Conservation (phyloP, 306 rosid genomes). For the Arachis stenosperma region DNA sequence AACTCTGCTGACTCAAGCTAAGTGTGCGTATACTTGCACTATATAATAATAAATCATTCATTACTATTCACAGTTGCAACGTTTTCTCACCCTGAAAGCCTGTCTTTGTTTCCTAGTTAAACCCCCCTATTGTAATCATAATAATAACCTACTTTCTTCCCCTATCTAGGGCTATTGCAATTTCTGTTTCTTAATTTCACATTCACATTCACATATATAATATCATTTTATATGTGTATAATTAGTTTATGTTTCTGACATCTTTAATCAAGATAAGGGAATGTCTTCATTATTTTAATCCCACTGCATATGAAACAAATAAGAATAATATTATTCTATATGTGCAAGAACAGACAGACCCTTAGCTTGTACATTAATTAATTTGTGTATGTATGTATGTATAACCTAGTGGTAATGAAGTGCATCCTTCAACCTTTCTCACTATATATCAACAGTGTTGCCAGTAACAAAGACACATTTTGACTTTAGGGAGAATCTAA, state of each 20-base stretch:
- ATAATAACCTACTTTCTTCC: conserved; percentile 32
- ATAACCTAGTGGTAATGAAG: too few relatives aligned
- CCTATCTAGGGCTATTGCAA: conserved; percentile 48
- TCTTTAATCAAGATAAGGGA: conserved; percentile 31
- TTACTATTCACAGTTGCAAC: conserved; percentile 34
- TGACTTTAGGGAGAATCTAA: too few relatives aligned
- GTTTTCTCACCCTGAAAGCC: conserved; percentile 35
- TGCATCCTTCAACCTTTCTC: too few relatives aligned
- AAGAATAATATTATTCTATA: neutral
- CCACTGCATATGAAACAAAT: neutral
- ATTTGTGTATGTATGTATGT: too few relatives aligned
- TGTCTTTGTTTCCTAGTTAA: conserved; percentile 38
- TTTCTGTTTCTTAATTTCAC: conserved; percentile 23
- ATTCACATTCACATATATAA: neutral
- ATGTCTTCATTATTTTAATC: conserved; percentile 48
- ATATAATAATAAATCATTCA: conserved; percentile 26
- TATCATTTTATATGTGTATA: neutral
- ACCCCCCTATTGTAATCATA: neutral
- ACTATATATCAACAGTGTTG: too few relatives aligned
- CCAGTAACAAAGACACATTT: too few relatives aligned
- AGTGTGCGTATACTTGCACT: conserved; percentile 36
- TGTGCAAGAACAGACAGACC: too few relatives aligned
- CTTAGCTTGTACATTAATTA: too few relatives aligned
- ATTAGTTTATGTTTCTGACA: conserved; percentile 39
- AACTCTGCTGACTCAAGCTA: conserved; percentile 38